Percentiles rank a stretch among this genome's conserved stretches.
Conservation (phyloP, 768 basidiomycete genomes). For the Leccinum olivaceopallidum region DNA sequence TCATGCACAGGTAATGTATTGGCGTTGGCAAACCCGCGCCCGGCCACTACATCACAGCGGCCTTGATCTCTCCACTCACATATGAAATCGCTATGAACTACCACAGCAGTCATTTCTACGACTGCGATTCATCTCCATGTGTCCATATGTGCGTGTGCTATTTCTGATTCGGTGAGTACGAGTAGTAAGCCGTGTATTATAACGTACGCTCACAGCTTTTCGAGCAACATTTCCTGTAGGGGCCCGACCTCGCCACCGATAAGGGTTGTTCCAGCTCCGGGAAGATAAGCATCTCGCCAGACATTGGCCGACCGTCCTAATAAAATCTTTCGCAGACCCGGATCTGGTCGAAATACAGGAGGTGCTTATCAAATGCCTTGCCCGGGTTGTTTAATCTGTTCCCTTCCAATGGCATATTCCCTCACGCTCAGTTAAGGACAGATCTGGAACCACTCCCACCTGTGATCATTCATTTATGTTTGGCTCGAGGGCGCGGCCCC, state of each 20-base stretch:
- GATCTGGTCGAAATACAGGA: slow-evolving; percentile 1
- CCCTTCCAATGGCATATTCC: background rate
- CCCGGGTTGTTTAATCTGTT: background rate
- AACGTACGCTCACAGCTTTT: slow-evolving; percentile 2
- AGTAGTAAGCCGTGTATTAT: background rate
- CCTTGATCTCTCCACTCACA: background rate
- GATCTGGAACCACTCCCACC: slow-evolving; percentile 9
- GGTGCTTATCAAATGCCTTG: slow-evolving; percentile 19
- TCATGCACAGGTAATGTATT: background rate
- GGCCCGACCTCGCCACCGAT: background rate
- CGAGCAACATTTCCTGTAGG: background rate
- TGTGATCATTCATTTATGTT: slow-evolving; percentile 21
- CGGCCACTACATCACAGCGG: background rate
- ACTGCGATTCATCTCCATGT: background rate
- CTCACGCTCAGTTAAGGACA: background rate
- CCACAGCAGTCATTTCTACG: background rate
- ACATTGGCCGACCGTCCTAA: slow-evolving; percentile 10
- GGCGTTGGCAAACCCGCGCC: background rate
- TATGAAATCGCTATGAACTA: background rate
- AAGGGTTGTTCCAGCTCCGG: background rate
- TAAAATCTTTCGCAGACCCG: slow-evolving; percentile 4
- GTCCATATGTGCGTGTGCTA: background rate
- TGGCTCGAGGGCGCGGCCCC: background rate
- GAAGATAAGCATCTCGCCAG: slow-evolving; percentile 20
- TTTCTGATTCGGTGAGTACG: background rate